A percentile compares a stretch with the other conserved stretches of the same genome.
phyloP scores from a whole-genome alignment of 352 stramenopile genomes.

The Elongisporangium anandrum region DNA sequence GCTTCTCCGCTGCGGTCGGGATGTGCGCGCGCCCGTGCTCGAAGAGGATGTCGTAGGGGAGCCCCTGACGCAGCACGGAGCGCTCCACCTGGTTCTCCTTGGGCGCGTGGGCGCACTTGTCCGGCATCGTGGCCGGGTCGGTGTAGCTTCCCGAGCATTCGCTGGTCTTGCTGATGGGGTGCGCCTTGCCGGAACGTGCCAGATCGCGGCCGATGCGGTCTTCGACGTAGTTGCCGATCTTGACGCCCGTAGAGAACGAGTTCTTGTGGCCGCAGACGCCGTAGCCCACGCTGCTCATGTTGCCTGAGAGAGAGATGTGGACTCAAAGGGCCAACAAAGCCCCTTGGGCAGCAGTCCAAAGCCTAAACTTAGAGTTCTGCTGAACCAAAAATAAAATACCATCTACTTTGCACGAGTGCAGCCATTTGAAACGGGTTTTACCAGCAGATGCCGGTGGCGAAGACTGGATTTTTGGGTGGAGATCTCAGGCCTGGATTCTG shows the following conservation, averaged over 20 bases:
- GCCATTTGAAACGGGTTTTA: background rate
- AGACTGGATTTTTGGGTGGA: background rate
- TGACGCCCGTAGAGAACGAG: slow-evolving; percentile 64
- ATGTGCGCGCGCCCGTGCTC: slow-evolving; percentile 54
- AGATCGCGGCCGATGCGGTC: slow-evolving; percentile 61
- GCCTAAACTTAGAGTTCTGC: background rate
- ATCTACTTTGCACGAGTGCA: background rate
- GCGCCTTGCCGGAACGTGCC: slow-evolving; percentile 24
- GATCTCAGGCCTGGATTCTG: background rate
- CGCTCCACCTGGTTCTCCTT: slow-evolving; percentile 46
- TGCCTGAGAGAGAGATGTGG: background rate
- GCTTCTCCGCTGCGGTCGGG: slow-evolving; percentile 33
- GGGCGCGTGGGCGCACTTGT: slow-evolving; percentile 46
- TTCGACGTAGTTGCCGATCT: slow-evolving; percentile 83
- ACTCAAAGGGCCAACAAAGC: background rate
- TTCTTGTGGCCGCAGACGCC: slow-evolving; percentile 85
- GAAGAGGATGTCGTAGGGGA: slow-evolving; percentile 74
- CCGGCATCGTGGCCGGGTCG: slow-evolving; percentile 42
- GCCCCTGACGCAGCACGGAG: slow-evolving; percentile 42
- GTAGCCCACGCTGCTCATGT: slow-evolving; percentile 27
- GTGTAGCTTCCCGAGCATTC: slow-evolving; percentile 55
- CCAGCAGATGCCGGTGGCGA: background rate
- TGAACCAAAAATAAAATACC: background rate
- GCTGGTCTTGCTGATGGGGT: slow-evolving; percentile 37
- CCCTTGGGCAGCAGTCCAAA: background rate